Conservation (phyloP, 2,329 filamentous ascomycete species). For the Parafenestella ontariensis region DNA sequence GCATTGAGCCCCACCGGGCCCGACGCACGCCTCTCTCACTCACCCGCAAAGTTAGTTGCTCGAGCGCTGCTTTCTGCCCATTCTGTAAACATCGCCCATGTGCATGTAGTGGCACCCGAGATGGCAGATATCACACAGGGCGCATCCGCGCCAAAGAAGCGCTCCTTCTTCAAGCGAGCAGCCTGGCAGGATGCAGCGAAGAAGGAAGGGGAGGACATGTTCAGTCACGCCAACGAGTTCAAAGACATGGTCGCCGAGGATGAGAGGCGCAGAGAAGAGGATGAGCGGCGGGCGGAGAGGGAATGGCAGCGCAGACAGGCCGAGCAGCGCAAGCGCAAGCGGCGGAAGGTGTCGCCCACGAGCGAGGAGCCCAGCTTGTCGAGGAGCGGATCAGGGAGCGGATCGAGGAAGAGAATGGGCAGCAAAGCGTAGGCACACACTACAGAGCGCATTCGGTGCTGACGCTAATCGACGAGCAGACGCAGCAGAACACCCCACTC, state of each 20-base stretch:
- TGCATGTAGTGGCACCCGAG: constrained; percentile 14
- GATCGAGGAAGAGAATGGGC: constrained; percentile 8
- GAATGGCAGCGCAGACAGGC: constrained; percentile 39
- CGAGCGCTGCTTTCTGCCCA: background rate
- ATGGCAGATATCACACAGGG: constrained; percentile 35
- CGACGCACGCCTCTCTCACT: background rate
- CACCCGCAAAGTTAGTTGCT: constrained; percentile 3
- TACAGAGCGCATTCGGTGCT: background rate
- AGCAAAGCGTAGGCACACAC: constrained; percentile 26
- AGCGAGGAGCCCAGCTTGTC: constrained; percentile 12
- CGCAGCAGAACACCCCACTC: constrained; percentile 36
- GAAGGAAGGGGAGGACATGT: constrained; percentile 47
- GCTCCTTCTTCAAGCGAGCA: constrained; percentile 64
- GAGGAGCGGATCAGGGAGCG: constrained; percentile 15
- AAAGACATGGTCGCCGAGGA: constrained; percentile 49
- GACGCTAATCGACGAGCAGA: constrained; percentile 8
- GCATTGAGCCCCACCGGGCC: background rate
- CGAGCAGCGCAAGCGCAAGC: constrained; percentile 28
- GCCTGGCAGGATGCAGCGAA: constrained; percentile 55
- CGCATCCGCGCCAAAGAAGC: constrained; percentile 48
- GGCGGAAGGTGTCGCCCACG: constrained; percentile 32
- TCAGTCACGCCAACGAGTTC: constrained; percentile 53
- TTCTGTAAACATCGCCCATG: background rate
- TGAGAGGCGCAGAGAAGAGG: constrained; percentile 39
- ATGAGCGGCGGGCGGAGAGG: constrained; percentile 33